Percentiles rank a stretch among this genome's conserved stretches.
Evolutionary conservation across 768 basidiomycete species (phyloP).

Genomic region (Rhizopogon vinicolor): DNA sequence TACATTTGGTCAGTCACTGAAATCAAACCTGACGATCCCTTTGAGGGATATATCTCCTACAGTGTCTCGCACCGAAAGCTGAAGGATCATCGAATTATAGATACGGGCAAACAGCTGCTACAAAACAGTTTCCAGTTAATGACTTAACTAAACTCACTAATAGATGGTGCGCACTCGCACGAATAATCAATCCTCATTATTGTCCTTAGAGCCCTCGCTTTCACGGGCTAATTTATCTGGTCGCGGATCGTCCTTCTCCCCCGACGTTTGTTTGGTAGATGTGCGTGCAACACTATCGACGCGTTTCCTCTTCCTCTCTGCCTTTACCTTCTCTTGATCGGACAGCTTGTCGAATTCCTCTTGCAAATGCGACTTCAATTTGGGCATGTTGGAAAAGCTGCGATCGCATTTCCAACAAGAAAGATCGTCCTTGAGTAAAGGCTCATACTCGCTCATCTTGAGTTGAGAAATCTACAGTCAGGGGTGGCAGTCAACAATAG

Average conservation of each 20-base stretch:
- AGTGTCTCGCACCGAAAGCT: neutral
- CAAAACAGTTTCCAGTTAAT: neutral
- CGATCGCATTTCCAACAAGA: constrained; percentile 67
- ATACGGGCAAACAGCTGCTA: neutral
- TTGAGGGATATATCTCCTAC: neutral
- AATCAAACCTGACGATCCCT: neutral
- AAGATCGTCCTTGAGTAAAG: constrained; percentile 62
- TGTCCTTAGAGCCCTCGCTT: neutral
- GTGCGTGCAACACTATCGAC: constrained; percentile 11
- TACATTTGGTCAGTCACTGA: neutral
- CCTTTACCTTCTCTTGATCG: constrained; percentile 35
- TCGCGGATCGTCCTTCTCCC: neutral
- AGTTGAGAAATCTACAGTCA: constrained; percentile 47
- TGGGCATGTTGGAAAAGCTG: constrained; percentile 65
- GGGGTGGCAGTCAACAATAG: constrained; percentile 1
- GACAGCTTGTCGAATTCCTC: constrained; percentile 61
- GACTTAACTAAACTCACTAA: neutral
- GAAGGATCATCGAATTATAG: neutral
- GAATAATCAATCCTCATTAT: neutral
- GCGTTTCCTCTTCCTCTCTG: constrained; percentile 38
- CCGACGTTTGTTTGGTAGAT: neutral
- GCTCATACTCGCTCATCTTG: constrained; percentile 51
- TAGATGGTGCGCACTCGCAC: neutral
- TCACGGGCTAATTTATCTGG: neutral
- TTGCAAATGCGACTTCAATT: constrained; percentile 70